A percentile compares a stretch with the other conserved stretches of the same genome.
Evolutionary conservation across 768 basidiomycete species (phyloP).

Genomic region (Agrocybe praecox): DNA sequence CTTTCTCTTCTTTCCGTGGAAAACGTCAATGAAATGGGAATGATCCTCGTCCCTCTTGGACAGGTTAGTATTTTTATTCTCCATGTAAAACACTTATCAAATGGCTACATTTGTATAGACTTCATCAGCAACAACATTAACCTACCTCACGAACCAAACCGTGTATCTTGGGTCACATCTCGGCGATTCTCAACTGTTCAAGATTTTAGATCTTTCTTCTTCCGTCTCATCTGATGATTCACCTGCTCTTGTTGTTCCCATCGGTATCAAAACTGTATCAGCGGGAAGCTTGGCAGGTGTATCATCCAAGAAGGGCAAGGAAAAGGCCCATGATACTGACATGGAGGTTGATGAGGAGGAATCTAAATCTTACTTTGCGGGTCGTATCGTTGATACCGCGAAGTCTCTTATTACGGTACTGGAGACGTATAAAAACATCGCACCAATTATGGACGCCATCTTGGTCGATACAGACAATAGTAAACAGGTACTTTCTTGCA

Average conservation of each 20-base stretch:
- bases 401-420: constrained; percentile 65
- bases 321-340: constrained; percentile 37
- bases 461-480: constrained; percentile 72
- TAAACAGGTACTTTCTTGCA: constrained; percentile 58
- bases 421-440: constrained; percentile 73
- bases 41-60: constrained; percentile 69
- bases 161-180: constrained; percentile 82
- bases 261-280: constrained; percentile 44
- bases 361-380: constrained; percentile 30
- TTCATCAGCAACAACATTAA: constrained; percentile 70
- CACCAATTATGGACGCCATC: constrained; percentile 82
- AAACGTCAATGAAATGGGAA: constrained; percentile 38
- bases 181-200: constrained; percentile 79
- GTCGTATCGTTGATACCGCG: constrained; percentile 49
- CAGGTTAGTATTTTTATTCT: constrained; percentile 43
- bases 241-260: constrained; percentile 55
- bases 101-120: constrained; percentile 40
- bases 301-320: constrained; percentile 34
- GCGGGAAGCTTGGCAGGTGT: constrained; percentile 31
- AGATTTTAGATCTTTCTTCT: constrained; percentile 51
- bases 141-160: constrained; percentile 69
- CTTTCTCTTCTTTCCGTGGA: constrained; percentile 66
- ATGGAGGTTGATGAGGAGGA: constrained; percentile 36
- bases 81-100: neutral
- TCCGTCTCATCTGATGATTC: constrained; percentile 41